Base-by-base conservation (phyloP, 1,284 basidiomycete genomes). In the Puccinia brachypodii region DNA sequence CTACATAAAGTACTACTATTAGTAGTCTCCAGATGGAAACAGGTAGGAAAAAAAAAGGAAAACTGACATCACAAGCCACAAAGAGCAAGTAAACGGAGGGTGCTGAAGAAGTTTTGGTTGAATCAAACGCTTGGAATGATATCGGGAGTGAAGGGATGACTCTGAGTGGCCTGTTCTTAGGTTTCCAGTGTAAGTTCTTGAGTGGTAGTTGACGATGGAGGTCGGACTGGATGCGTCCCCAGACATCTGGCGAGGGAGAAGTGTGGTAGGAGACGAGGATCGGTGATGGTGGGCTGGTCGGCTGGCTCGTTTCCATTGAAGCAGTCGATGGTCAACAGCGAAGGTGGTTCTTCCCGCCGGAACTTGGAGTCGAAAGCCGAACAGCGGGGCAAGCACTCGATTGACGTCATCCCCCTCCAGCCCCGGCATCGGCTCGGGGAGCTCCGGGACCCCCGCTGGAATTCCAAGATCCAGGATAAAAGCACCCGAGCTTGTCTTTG, bases 151-250 rank as follows among this genome's bases (percentile, higher is more conserved):
- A 91, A 85, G 95, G 94, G 71, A 98, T 94, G 0, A 94, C 96
- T 82, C 93, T 89, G 60, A 95, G 89, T 4, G 90, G 89, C 75
- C 91, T 89, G 3, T 91, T 90, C 4, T 87, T 84, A 38, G 93
- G 90, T 86, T 93, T 95, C 95, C 96, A 97, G 86, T 96, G 93
- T 28, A 97, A 89, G 87, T 92, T 95, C 76, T 92, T 91, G 74
- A 98, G 88, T 0, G 95, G 95, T 14, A 96, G 88, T 84, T 95
- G 94, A 0, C 83, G 83, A 47, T 83, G 81, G 90, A 89, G 38
- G 88, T 87, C 76, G 94, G 88, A 3, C 91, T 91, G 28, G 88
- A 87, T 83, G 91, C 89, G 60, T 75, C 50, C 72, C 80, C 80
- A 81, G 36, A 81, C 60, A 53, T 81, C 80, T 33, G 80, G 69